Base-by-base conservation (phyloP, 345 rosid species). In the Euclidium syriacum region DNA sequence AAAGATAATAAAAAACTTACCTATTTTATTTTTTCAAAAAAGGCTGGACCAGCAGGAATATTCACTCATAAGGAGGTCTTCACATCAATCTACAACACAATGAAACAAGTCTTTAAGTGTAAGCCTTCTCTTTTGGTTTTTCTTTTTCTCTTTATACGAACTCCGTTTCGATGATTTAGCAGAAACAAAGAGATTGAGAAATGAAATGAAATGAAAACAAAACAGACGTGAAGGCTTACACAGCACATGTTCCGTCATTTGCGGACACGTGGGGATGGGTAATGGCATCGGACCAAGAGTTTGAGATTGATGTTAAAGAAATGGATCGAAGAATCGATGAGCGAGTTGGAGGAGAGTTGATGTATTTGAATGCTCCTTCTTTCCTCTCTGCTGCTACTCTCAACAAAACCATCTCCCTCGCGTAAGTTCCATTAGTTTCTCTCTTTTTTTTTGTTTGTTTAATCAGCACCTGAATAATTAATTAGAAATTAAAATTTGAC, bases 201-300 rank as follows among this genome's bases (percentile, higher is more conserved):
- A 34, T 44, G 1, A 20, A 3, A 6, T 19, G 10, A 36, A 39
- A 38, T 38, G 17, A 27, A 33, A 63, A 78, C 82, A 27, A 33
- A 63, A 78, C 82, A 92, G 98, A 89, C 68, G 98, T 89, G 57
- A 71, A 78, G 54, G 88, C 96, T 12, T 92, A 88, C 75, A 85
- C 89, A 26, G 96, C 96, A 59, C 98, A 92, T 22, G 94, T 92
- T 12, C 98, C 98, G 19, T 92, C 98, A 39, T 92, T 88, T 67
- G 96, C 98, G 6, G 96, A 92, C 52, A 92, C 96, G 2, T 92
- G 98, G 98, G 96, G 98, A 64, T 92, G 98, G 98, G 92, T 89
- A 35, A 88, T 92, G 96, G 98, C 96, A 18, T 89, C 98, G 0
- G 98, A 92, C 53, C 75, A 89, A 35, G 95, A 94, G 6, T 78